Base-by-base conservation (phyloP, 148 eudicot species). In the Silene latifolia region DNA sequence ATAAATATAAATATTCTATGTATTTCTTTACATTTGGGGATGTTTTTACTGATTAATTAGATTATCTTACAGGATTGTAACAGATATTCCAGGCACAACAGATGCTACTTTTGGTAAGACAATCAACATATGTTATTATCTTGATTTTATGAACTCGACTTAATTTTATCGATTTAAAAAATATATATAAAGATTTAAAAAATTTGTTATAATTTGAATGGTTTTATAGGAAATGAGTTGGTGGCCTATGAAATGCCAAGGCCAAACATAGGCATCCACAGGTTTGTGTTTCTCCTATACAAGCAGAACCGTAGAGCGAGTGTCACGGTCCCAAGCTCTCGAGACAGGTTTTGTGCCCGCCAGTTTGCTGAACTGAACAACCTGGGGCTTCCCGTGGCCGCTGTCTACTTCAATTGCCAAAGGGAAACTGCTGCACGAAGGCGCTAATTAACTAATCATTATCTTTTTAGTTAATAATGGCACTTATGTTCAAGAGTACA, bases 21-120 rank as follows among this genome's bases (percentile, higher is more conserved):
- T 25, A 10, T 65, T 27, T 65, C 44, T 65, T 11, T 29, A 24
- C 9, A 27, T 65, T 27, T 24, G n/a, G 9, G 3, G 47, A 67
- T n/a, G 5, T 27, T 17, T 32, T 23, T 23, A 23, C 25, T 62
- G 15, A 62, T 19, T 25, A 62, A 12, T 9, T 62, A 24, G 7
- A 57, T 11, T 72, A 23, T 47, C 0, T 27, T 47, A 74, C 98
- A 93, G 98, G 98, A 61, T 93, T 47, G 91, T 93, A 75, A 91
- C 97, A 9, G 92, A 93, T 82, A 93, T 93, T 72, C 98, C 98
- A 66, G 98, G 98, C 82, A 91, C 91, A 24, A 93, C 98, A n/a
- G 86, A 93, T 69, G 85, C 85, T 66, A 79, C 91, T 73, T 93
- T 93, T 75, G 98, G 98, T 93, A 88, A 56, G 82, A 69, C 44